phyloP scores from a whole-genome alignment of 371 early-diverging fungal species.

The Zychaea mexicana region DNA sequence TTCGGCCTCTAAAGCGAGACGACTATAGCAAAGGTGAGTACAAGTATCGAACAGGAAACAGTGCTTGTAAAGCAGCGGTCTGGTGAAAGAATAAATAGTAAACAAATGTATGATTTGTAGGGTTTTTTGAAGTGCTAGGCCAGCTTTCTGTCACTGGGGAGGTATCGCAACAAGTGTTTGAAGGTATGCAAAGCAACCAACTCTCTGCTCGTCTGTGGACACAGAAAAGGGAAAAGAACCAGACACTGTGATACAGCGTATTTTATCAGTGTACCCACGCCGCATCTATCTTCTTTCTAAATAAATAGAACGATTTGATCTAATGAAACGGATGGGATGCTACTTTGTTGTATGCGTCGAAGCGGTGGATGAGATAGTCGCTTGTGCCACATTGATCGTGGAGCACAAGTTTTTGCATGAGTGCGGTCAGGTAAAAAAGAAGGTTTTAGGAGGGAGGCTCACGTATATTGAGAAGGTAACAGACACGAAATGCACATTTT shows the following conservation, averaged over 20 bases:
- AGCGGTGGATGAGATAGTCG: slow-evolving; percentile 65
- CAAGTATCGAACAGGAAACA: background rate
- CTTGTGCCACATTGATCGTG: slow-evolving; percentile 89
- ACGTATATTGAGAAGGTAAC: background rate
- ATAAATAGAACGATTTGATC: slow-evolving; percentile 63
- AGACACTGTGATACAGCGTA: background rate
- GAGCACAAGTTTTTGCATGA: slow-evolving; percentile 93
- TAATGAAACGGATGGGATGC: slow-evolving; percentile 59
- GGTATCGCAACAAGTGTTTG: slow-evolving; percentile 41
- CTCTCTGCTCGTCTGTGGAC: background rate
- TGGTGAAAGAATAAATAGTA: too few relatives aligned
- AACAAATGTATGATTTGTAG: background rate
- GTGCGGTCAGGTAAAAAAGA: slow-evolving; percentile 72
- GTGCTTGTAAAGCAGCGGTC: background rate
- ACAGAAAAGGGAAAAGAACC: too few relatives aligned
- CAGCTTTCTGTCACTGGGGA: slow-evolving; percentile 13
- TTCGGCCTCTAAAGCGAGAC: slow-evolving; percentile 75
- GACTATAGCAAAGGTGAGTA: slow-evolving; percentile 68
- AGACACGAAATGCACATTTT: background rate
- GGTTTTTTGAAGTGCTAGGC: slow-evolving; percentile 9
- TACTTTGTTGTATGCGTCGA: slow-evolving; percentile 82
- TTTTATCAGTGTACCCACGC: too few relatives aligned
- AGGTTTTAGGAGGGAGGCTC: background rate
- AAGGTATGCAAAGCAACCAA: slow-evolving; percentile 33
- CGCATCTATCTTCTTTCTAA: background rate